Percentiles rank a stretch among this genome's conserved stretches.
These are phyloP conservation scores for Dictyostelium citrinum DNA, from an alignment of 78 protist species.

Conservation along the genomic window DNA sequence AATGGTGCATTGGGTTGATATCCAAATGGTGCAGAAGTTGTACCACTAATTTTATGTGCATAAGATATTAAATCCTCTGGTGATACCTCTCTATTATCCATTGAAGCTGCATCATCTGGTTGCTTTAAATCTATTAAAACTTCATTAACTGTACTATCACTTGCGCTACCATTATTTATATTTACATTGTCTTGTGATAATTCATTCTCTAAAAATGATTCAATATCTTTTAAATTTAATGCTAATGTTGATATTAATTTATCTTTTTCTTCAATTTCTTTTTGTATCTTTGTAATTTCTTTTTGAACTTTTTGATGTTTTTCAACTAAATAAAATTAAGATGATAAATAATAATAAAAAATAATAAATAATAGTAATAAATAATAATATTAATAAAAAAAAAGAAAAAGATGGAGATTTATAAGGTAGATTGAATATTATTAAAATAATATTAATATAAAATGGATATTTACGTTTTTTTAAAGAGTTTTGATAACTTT, in stretches of 20 bases:
- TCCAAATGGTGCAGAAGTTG: slow-evolving; percentile 62
- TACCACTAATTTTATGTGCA: slow-evolving; percentile 76
- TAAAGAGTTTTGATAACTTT: not conserved
- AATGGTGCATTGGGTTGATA: slow-evolving; percentile 49
- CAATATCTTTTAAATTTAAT: slow-evolving; percentile 33
- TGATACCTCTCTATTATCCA: not conserved
- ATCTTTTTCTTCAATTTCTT: slow-evolving; percentile 62
- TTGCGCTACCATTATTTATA: not conserved
- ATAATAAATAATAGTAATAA: no score
- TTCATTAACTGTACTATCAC: not conserved
- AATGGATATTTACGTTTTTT: not conserved
- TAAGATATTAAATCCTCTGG: slow-evolving; percentile 66
- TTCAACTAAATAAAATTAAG: no score
- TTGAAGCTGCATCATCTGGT: not conserved
- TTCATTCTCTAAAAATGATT: slow-evolving; percentile 34
- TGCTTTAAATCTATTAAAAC: not conserved
- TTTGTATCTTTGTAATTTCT: slow-evolving; percentile 28
- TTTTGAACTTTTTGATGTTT: slow-evolving; percentile 26
- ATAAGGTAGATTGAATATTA: not conserved
- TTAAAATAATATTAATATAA: not conserved
- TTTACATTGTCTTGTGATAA: slow-evolving; percentile 20
- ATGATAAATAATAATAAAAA: no score
- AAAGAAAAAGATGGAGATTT: not conserved
- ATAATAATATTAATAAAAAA: not conserved
- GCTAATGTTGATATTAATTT: slow-evolving; percentile 36